These are phyloP conservation scores for Lentinula boryana DNA, from an alignment of 768 basidiomycete species.

Conservation along the genomic window DNA sequence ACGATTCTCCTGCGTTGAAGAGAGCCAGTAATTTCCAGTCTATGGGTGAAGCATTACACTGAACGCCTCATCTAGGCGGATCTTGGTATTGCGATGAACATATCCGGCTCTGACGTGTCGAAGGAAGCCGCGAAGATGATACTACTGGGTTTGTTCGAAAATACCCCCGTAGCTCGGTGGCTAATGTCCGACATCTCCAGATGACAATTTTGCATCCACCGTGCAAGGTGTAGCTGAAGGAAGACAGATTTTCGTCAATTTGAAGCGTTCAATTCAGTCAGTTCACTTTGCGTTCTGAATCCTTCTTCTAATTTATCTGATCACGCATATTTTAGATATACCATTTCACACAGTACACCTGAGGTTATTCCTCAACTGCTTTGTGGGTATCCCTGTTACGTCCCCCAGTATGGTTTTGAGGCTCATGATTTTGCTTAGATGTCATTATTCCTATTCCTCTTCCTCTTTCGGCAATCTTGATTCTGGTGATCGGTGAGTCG, in stretches of 20 bases:
- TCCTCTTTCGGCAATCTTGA: constrained; percentile 62
- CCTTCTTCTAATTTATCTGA: neutral
- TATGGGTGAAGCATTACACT: neutral
- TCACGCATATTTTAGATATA: constrained; percentile 35
- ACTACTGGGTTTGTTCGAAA: constrained; percentile 40
- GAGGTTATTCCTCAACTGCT: constrained; percentile 67
- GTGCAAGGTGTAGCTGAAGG: constrained; percentile 69
- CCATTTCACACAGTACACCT: constrained; percentile 60
- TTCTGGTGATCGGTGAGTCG: constrained; percentile 58
- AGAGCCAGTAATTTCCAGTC: constrained; percentile 25
- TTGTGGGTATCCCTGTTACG: constrained; percentile 31
- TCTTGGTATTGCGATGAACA: constrained; percentile 71
- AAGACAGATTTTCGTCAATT: constrained; percentile 63
- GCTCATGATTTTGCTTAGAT: constrained; percentile 27
- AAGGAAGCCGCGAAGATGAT: constrained; percentile 77
- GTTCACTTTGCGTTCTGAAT: constrained; percentile 9
- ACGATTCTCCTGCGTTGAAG: constrained; percentile 67
- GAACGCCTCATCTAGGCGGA: constrained; percentile 38
- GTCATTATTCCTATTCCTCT: constrained; percentile 65
- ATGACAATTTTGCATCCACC: constrained; percentile 70
- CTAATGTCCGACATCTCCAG: constrained; percentile 20
- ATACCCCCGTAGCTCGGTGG: neutral
- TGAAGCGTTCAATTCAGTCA: constrained; percentile 67
- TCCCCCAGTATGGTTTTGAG: neutral
- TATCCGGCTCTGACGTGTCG: constrained; percentile 68